These are phyloP conservation scores for Brassica incana DNA, from an alignment of 345 rosid genomes.

Conservation along the genomic window DNA sequence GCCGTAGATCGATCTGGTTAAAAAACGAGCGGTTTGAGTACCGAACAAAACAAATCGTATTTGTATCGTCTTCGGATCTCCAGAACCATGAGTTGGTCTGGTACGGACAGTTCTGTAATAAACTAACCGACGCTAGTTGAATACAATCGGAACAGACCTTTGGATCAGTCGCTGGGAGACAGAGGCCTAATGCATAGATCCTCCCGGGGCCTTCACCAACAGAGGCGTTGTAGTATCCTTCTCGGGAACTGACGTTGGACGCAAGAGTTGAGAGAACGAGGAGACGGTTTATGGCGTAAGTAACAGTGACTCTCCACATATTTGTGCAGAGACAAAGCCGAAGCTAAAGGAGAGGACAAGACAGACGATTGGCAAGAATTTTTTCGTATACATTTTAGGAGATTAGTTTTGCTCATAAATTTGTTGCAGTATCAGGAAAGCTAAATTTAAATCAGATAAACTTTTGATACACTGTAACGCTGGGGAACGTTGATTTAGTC, in stretches of 20 bases:
- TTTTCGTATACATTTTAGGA: constrained; percentile 6
- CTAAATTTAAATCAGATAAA: neutral
- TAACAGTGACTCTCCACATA: neutral
- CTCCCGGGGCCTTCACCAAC: constrained; percentile 22
- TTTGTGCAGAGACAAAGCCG: neutral
- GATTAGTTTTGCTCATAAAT: neutral
- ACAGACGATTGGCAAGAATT: neutral
- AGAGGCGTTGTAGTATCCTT: constrained; percentile 32
- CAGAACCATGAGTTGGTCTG: constrained; percentile 42
- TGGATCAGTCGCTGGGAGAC: neutral
- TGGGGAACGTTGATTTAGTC: neutral
- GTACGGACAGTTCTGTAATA: constrained; percentile 32
- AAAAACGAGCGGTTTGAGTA: constrained; percentile 43
- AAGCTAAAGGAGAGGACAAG: neutral
- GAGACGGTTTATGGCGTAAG: constrained; percentile 28
- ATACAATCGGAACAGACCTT: constrained; percentile 28
- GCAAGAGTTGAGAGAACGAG: constrained; percentile 28
- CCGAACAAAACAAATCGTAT: constrained; percentile 41
- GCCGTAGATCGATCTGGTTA: neutral
- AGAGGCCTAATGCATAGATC: neutral
- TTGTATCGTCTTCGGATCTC: neutral
- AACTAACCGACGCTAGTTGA: neutral
- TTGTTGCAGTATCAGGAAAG: neutral
- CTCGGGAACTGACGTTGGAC: constrained; percentile 23
- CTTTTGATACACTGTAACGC: neutral